Base-by-base conservation (phyloP, 2,329 filamentous ascomycete genomes). In the Metarhizium guizhouense region DNA sequence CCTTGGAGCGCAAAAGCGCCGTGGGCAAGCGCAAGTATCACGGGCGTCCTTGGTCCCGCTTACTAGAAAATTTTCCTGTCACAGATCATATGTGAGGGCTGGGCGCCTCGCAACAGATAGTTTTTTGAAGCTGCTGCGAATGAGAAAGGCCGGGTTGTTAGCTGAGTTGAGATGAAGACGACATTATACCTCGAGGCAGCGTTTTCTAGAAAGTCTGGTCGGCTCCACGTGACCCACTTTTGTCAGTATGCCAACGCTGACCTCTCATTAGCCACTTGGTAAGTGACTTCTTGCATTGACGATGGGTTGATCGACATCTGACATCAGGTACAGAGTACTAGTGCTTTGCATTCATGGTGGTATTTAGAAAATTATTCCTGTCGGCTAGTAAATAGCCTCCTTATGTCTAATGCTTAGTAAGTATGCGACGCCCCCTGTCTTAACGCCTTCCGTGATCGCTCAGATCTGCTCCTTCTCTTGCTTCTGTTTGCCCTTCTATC, bases 401-500 rank as follows among this genome's bases (percentile, higher is more conserved):
- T 25, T 25, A 30, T 48, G 20, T 30, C 20, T 6, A 11, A 34
- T 34, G 32, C 20, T 30, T 48, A 56, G 32, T 53, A 47, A 8
- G 51, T 53, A 16, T 56, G 47, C n/a, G 51, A 51, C 38, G 47
- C 20, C 2, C 20, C 29, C 18, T 43, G 45, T 18, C 20, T 40
- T 10, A 42, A 51, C 16, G 25, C 32, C 32, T 30, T 53, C 32
- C 49, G 25, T 14, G 47, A 14, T n/a, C 56, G 40, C 18, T 51
- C 32, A 13, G 50, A 53, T 13, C 48, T 47, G 25, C 53, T 55
- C 47, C 57, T 56, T 40, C 52, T 54, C 57, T 55, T 56, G 51
- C 56, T 63, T 59, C 38, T 55, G n/a, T 47, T 56, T 5, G 54
- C 53, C 50, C 56, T 52, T 53, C 49, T 63, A 53, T 73, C 70